Conservation (phyloP, 192 early-diverging fungal species). For the Backusella tarrabulga region DNA sequence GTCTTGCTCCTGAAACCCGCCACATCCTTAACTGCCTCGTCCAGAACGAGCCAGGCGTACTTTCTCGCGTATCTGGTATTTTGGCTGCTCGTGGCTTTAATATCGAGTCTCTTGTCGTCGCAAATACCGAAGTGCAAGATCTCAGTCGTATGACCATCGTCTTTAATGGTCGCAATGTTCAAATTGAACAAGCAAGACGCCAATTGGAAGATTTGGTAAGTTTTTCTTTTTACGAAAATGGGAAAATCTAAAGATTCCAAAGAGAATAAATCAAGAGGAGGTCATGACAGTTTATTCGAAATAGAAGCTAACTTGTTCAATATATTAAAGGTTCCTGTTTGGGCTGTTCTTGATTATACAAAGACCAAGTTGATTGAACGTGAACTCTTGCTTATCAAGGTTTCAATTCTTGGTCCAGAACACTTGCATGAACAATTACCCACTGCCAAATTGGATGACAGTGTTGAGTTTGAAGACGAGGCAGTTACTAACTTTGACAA, state of each 20-base stretch:
- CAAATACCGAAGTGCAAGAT: slow-evolving; percentile 92
- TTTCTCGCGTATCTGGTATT: slow-evolving; percentile 80
- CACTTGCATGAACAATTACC: slow-evolving; percentile 55
- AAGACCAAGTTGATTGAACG: slow-evolving; percentile 85
- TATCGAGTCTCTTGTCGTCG: slow-evolving; percentile 96
- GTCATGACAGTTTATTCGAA: background rate
- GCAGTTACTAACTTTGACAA: slow-evolving; percentile 15
- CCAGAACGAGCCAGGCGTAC: slow-evolving; percentile 86
- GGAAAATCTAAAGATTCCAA: background rate
- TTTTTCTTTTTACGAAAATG: background rate
- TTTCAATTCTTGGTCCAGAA: slow-evolving; percentile 76
- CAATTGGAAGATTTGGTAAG: slow-evolving; percentile 94
- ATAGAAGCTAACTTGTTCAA: background rate
- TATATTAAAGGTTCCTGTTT: slow-evolving; percentile 70
- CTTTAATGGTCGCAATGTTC: slow-evolving; percentile 77
- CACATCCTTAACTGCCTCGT: slow-evolving; percentile 97
- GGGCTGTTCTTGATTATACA: slow-evolving; percentile 97
- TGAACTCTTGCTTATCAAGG: slow-evolving; percentile 92
- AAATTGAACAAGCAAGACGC: slow-evolving; percentile 89
- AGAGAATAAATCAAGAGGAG: background rate
- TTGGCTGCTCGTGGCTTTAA: slow-evolving; percentile 95
- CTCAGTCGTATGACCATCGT: slow-evolving; percentile 95
- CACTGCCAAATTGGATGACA: slow-evolving; percentile 34
- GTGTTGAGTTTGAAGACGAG: slow-evolving; percentile 25
- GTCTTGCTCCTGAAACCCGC: slow-evolving; percentile 56